A percentile compares a stretch with the other conserved stretches of the same genome.
These are phyloP conservation scores for Scopulariopsis brevicaulis DNA, from an alignment of 2,329 filamentous ascomycete species.

Conservation along the genomic window DNA sequence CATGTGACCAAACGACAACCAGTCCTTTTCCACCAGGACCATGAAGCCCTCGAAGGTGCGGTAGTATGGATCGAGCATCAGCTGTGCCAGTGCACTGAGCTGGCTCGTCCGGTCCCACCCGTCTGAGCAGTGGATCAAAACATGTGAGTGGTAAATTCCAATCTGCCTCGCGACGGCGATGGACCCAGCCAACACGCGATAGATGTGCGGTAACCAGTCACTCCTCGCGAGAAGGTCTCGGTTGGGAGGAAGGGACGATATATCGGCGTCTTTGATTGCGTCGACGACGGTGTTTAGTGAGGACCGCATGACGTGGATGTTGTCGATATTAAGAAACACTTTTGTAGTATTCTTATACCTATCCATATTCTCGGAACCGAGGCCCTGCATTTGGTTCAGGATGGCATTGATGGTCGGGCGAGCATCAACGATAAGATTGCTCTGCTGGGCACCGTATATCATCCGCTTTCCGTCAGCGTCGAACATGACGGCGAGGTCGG, in stretches of 20 bases:
- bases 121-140: constrained; percentile 94
- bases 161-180: constrained; percentile 77
- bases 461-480: constrained; percentile 51
- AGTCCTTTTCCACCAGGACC: constrained; percentile 91
- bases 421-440: constrained; percentile 91
- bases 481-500: constrained; percentile 44
- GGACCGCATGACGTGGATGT: constrained; percentile 95
- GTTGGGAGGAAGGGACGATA: constrained; percentile 72
- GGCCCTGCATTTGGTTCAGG: constrained; percentile 85
- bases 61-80: constrained; percentile 93
- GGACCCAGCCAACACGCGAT: constrained; percentile 72
- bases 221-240: constrained; percentile 72
- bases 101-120: constrained; percentile 98
- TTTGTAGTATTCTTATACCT: constrained; percentile 90
- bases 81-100: constrained; percentile 78
- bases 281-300: constrained; percentile 83
- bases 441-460: constrained; percentile 85
- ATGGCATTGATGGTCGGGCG: constrained; percentile 88
- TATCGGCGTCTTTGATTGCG: constrained; percentile 81
- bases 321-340: constrained; percentile 89
- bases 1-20: constrained; percentile 96
- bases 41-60: constrained; percentile 92
- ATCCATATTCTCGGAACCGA: constrained; percentile 96
- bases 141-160: constrained; percentile 86
- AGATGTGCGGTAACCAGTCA: constrained; percentile 84